Base-by-base conservation (phyloP, 306 rosid genomes). In the Crotalaria pallida region DNA sequence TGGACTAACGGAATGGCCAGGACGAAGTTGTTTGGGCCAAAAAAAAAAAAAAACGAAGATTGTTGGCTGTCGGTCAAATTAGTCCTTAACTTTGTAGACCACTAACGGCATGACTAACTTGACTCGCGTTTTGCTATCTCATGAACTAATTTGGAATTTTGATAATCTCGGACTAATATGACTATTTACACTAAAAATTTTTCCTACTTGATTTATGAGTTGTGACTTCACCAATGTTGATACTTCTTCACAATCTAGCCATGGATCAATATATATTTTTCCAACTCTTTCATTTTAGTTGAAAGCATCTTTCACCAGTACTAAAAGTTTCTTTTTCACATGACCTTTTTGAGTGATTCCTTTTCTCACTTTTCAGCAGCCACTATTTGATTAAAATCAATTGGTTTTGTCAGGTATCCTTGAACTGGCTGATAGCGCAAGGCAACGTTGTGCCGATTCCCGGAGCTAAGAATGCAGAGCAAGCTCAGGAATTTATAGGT, bases 401-500 rank as follows among this genome's bases (percentile, higher is more conserved):
- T 22, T 71, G 55, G 24, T 76, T 74, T 74, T 19, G 21, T 52
- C 77, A 94, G 99, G 96, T 94, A 15, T 88, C 77, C 27, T 73
- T 94, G 53, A 94, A 88, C 78, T 94, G 99, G 99, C 68, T 91
- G 47, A 78, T 83, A 70, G 87, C 92, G 19, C 95, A 94, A 75
- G 96, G 83, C 40, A 94, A 94, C 31, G 91, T 94, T 7, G 88
- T 94, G 82, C 99, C 97, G 13, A 91, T 94, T 77, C 97, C 96
- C 11, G 97, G 97, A 77, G 97, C 97, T 34, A 94, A 94, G 86
- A 88, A 82, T 41, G 84, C 87, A 18, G 87, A 86, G 73, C 99
- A 94, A 80, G 97, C 96, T 72, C 33, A 63, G 56, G 96, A 94
- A 80, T 91, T 94, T 36, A 81, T 33, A 1, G 97, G 92, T 50